phyloP scores from a whole-genome alignment of 2,329 filamentous ascomycete species.

The Colletotrichum chrysophilum region DNA sequence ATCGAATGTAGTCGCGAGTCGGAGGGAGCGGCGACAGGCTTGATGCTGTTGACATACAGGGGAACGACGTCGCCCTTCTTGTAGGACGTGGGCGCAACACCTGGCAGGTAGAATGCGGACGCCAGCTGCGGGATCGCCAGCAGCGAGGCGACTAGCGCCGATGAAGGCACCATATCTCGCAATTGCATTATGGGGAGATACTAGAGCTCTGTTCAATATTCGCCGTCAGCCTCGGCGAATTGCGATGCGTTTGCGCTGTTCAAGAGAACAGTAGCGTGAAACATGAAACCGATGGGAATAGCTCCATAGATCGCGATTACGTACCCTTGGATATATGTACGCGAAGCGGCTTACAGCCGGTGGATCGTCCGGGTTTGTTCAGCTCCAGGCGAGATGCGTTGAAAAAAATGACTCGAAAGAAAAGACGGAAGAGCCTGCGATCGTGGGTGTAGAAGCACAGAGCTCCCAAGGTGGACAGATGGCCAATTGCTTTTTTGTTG shows the following conservation, averaged over 20 bases:
- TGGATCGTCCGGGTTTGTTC: conserved; percentile 8
- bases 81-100: conserved; percentile 94
- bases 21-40: conserved; percentile 77
- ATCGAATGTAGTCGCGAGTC: conserved; percentile 90
- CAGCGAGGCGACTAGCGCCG: conserved; percentile 56
- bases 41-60: conserved; percentile 91
- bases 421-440: not conserved
- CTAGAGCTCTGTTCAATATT: not conserved
- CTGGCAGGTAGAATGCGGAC: conserved; percentile 92
- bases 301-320: conserved; percentile 13
- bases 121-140: conserved; percentile 58
- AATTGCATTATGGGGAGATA: conserved; percentile 45
- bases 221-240: not conserved
- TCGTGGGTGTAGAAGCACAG: not conserved
- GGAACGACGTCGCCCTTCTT: conserved; percentile 79
- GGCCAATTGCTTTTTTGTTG: not conserved
- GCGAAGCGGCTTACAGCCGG: conserved; percentile 10
- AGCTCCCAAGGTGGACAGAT: conserved; percentile 9
- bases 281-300: conserved; percentile 15
- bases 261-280: not conserved
- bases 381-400: not conserved
- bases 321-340: conserved; percentile 12
- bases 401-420: not conserved
- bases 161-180: conserved; percentile 48
- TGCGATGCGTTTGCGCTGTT: not conserved